Evolutionary conservation across 2,329 filamentous ascomycete genomes (phyloP), one percentile per base, ranked within the genome.

Genomic region (Fusarium penzigii): DNA sequence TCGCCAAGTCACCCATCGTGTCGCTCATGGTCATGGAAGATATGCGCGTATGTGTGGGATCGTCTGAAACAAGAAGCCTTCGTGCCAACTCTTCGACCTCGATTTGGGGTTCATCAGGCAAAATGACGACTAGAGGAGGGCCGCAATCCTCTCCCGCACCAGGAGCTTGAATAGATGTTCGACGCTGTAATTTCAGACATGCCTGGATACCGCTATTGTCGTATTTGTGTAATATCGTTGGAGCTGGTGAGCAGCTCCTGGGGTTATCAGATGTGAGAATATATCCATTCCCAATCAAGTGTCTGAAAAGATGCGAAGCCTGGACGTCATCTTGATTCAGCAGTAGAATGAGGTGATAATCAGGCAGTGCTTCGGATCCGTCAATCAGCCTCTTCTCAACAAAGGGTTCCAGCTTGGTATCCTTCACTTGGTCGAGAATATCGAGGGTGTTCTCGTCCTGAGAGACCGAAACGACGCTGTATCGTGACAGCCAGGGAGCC

Each of bases 301-400:
- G 62, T n/a, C 55, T 55, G 38, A 52, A 36, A 11, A 70, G 50
- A 1, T 39, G 44, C 4, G 48, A 16, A 5, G 48, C 52, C 9
- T 67, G 48, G 7, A 64, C 8, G 5, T 38, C 42, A 2, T 51
- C 38, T 17, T 62, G 51, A 10, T 42, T 46, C 44, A 60, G 63
- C 10, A 56, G 44, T 39, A 75, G 50, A 20, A 75, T 65, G 6
- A 75, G 44, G 32, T 75, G 62, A 39, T 74, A 75, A 3, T 65
- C 46, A 6, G 65, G 64, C 6, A 57, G 38, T 6, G 61, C 49
- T 7, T 63, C 61, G 3, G 62, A 58, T 1, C 62, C 51, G 44
- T 62, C 55, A 3, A 61, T 36, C 2, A 44, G 43, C 17, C 63
- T 62, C n/a, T 48, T 45, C 48, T 75, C 71, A 11, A 75, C 29